Percentiles rank a stretch among this genome's conserved stretches.
phyloP scores from a whole-genome alignment of 2,329 filamentous ascomycete species.

The Fusarium nygamai region DNA sequence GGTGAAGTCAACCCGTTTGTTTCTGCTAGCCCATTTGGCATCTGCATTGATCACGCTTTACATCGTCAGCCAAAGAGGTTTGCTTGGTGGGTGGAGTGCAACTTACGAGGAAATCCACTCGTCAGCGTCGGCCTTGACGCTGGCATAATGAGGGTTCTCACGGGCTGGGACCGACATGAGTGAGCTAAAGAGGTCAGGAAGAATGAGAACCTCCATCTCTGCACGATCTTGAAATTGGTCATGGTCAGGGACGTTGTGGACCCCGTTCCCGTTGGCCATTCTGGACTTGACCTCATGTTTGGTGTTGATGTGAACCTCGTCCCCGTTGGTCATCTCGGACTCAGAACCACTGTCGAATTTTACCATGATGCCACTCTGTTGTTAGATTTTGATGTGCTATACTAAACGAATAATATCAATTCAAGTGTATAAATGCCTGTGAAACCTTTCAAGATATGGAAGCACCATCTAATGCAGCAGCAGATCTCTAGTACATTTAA shows the following conservation, averaged over 20 bases:
- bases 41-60: not conserved
- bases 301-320: not conserved
- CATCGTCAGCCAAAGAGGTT: not conserved
- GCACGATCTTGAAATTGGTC: not conserved
- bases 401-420: not conserved
- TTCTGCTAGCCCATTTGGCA: not conserved
- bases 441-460: not conserved
- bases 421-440: fast-evolving
- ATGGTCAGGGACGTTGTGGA: not conserved
- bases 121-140: not conserved
- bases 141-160: not conserved
- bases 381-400: not conserved
- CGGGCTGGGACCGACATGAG: not conserved
- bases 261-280: not conserved
- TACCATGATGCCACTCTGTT: not conserved
- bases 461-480: not conserved
- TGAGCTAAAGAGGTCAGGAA: not conserved
- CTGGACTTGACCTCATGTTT: not conserved
- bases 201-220: not conserved
- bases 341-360: not conserved
- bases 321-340: not conserved
- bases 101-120: not conserved
- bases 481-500: not conserved
- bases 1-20: not conserved
- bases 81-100: not conserved